Base-by-base conservation (phyloP, 805 yeast genomes). In the Candida xiaguanensis region DNA sequence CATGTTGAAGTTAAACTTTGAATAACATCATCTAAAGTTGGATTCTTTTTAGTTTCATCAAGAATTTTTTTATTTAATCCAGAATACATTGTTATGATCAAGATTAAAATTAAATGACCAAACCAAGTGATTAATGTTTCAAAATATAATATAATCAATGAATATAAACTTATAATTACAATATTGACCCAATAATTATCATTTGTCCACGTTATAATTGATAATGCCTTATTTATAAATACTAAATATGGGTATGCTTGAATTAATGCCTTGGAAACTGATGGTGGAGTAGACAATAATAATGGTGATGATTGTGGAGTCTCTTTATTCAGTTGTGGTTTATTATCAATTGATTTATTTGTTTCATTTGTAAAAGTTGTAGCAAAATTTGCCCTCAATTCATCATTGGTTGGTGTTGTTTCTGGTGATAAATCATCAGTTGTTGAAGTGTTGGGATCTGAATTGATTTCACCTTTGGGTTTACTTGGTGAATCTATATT, bases 201-300 rank as follows among this genome's bases (percentile, higher is more conserved):
- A 45, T 81, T 80, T 2, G 97, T 85, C 99, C 99, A 91, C 0
- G 98, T 90, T 26, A 86, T 59, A 28, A 89, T 70, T 31, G 86
- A 80, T 40, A 89, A 67, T 2, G 77, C 46, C 48, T 80, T 78
- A 58, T 90, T 88, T 8, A 81, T 77, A 1, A 85, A 75, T 28
- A 85, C 71, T 31, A 91, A 67, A 55, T 87, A 87, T 2, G 98
- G 98, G 57, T 91, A 90, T 8, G 95, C 78, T 44, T 79, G 74
- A 28, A 89, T 77, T 37, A 91, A 70, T 2, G 93, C 86, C 50
- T 86, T 85, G 22, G 95, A 82, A 11, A 91, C 87, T 1, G 89
- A 78, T 2, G 96, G 93, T 2, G 98, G 98, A 0, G 99, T 93
- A 1, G 88, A 79, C 1, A 88, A 78, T 27, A 88, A 72, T 47